These are phyloP conservation scores for Coemansia sp. DNA, from an alignment of 192 early-diverging fungal genomes.

Conservation along the genomic window DNA sequence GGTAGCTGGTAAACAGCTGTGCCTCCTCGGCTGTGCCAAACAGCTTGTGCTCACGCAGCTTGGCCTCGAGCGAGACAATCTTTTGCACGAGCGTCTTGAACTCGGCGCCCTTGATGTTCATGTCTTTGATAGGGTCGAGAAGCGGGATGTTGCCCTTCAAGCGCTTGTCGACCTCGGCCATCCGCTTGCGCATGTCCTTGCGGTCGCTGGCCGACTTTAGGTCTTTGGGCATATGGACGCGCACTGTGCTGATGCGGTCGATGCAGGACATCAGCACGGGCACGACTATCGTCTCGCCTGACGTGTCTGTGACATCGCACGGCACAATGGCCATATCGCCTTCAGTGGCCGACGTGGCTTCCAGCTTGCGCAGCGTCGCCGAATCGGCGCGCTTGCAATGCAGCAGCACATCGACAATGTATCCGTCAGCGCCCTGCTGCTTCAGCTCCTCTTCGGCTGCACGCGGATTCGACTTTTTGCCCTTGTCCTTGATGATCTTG, in stretches of 20 bases:
- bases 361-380: constrained; percentile 9
- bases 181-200: constrained; percentile 58
- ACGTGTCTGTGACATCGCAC: constrained; percentile 46
- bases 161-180: constrained; percentile 70
- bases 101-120: constrained; percentile 76
- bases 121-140: constrained; percentile 87
- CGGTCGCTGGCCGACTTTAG: constrained; percentile 58
- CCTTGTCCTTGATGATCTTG: constrained; percentile 19
- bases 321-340: constrained; percentile 43
- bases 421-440: constrained; percentile 52
- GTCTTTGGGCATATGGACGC: constrained; percentile 72
- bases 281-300: constrained; percentile 66
- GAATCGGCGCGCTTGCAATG: constrained; percentile 59
- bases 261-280: constrained; percentile 75
- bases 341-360: constrained; percentile 17
- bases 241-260: constrained; percentile 70
- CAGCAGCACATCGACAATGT: constrained; percentile 84
- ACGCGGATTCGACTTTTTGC: constrained; percentile 17
- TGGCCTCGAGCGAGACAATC: constrained; percentile 69
- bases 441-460: constrained; percentile 30
- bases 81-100: constrained; percentile 76
- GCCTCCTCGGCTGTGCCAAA: constrained; percentile 55
- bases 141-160: constrained; percentile 76
- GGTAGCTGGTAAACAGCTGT: constrained; percentile 61
- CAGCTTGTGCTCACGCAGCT: constrained; percentile 63